These are phyloP conservation scores for Aspergillus piperis DNA, from an alignment of 2,329 filamentous ascomycete species.

Conservation along the genomic window DNA sequence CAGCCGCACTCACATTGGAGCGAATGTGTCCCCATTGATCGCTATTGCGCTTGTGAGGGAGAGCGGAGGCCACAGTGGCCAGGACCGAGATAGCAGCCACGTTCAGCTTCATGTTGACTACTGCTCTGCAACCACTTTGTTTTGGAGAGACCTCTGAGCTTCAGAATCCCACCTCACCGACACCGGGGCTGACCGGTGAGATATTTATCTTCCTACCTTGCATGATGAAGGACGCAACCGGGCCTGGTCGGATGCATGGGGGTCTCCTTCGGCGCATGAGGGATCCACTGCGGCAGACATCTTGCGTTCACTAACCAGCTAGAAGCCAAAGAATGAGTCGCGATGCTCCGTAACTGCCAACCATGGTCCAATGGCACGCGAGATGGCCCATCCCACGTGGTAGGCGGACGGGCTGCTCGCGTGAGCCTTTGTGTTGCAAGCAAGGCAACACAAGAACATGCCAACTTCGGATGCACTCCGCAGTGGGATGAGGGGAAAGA, in stretches of 20 bases:
- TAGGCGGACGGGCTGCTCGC: neutral
- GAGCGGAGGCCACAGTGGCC: constrained; percentile 18
- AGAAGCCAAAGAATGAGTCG: neutral
- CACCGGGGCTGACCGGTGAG: neutral
- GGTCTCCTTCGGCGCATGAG: neutral
- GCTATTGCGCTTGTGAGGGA: constrained; percentile 17
- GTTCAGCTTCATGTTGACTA: constrained; percentile 22
- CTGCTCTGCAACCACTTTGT: neutral
- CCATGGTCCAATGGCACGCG: constrained; percentile 7
- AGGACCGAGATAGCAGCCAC: constrained; percentile 16
- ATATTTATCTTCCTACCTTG: constrained; percentile 8
- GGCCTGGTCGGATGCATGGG: neutral
- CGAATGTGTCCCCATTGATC: constrained; percentile 25
- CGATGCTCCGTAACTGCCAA: neutral
- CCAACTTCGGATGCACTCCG: neutral
- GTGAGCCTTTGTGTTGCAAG: neutral
- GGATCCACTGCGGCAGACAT: neutral
- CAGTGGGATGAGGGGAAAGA: neutral
- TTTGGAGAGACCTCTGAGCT: neutral
- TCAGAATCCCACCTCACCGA: neutral
- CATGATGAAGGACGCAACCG: neutral
- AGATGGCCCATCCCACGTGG: neutral
- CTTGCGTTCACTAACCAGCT: neutral
- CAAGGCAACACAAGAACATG: neutral
- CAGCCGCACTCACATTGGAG: constrained; percentile 25